These are phyloP conservation scores for Populus hybrid DNA, from an alignment of 441 rosid species.

Conservation along the genomic window DNA sequence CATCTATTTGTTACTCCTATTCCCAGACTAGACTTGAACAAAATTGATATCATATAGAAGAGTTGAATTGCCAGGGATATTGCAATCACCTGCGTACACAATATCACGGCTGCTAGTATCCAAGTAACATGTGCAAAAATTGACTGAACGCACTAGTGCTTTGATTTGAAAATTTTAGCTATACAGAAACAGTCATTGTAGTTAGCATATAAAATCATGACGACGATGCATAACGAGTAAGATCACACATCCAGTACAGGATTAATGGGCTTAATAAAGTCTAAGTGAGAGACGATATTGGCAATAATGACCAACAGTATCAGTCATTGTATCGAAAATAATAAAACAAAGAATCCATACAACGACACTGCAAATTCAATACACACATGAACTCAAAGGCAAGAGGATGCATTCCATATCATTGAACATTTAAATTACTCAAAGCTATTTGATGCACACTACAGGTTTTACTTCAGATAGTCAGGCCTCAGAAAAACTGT, in stretches of 20 bases:
- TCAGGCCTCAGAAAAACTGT: background rate
- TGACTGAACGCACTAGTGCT: background rate
- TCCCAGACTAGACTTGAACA: constrained; percentile 70
- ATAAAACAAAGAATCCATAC: background rate
- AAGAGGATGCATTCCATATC: background rate
- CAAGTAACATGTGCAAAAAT: background rate
- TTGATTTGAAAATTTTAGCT: background rate
- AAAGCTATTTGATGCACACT: background rate
- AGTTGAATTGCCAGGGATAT: constrained; percentile 90
- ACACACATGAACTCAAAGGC: background rate
- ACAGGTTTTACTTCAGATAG: background rate
- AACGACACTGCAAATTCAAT: background rate
- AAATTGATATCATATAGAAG: constrained; percentile 79
- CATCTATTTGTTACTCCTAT: constrained; percentile 31
- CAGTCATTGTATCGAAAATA: background rate
- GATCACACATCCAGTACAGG: background rate
- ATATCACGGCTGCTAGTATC: constrained; percentile 16
- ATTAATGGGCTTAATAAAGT: background rate
- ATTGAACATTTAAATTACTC: background rate
- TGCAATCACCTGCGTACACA: constrained; percentile 71
- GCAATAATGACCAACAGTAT: background rate
- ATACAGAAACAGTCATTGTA: background rate
- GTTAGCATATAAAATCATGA: background rate
- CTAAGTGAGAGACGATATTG: background rate
- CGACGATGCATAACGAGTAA: background rate